Percentiles rank a stretch among this genome's conserved stretches.
Evolutionary conservation across 2,329 filamentous ascomycete genomes (phyloP).

Genomic region (Colletotrichum kahawae): DNA sequence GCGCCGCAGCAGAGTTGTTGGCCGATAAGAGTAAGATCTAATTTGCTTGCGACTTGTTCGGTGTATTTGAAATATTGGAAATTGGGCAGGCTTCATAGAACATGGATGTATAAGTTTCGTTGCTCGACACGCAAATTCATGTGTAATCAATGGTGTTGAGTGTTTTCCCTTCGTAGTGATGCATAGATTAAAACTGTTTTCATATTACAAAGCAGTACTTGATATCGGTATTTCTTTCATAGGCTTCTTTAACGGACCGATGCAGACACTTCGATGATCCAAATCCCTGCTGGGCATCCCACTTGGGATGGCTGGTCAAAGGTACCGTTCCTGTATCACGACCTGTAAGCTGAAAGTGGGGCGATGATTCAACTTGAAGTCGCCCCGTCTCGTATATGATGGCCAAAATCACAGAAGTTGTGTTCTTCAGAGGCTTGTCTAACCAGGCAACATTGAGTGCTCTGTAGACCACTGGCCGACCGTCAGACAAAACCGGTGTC

Average conservation of each 20-base stretch:
- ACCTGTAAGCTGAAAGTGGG: background rate
- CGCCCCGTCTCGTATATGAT: background rate
- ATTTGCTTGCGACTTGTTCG: background rate
- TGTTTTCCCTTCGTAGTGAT: background rate
- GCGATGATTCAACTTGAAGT: background rate
- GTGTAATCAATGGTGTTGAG: background rate
- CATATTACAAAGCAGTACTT: background rate
- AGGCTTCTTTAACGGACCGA: background rate
- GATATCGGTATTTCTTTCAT: background rate
- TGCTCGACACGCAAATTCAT: background rate
- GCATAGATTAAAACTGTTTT: background rate
- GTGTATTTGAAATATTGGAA: background rate
- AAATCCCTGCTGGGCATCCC: background rate
- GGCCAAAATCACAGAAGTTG: background rate
- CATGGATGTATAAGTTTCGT: no score
- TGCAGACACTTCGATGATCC: background rate
- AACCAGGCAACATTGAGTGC: background rate
- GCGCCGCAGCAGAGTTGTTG: constrained; percentile 78
- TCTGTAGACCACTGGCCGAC: background rate
- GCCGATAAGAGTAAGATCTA: constrained; percentile 34
- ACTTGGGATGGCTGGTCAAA: background rate
- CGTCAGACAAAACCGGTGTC: constrained; percentile 47
- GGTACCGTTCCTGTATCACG: background rate
- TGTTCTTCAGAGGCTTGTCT: background rate
- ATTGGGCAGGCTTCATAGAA: background rate